Conservation (phyloP, 1,284 basidiomycete genomes). For the Puccinia novopanici region DNA sequence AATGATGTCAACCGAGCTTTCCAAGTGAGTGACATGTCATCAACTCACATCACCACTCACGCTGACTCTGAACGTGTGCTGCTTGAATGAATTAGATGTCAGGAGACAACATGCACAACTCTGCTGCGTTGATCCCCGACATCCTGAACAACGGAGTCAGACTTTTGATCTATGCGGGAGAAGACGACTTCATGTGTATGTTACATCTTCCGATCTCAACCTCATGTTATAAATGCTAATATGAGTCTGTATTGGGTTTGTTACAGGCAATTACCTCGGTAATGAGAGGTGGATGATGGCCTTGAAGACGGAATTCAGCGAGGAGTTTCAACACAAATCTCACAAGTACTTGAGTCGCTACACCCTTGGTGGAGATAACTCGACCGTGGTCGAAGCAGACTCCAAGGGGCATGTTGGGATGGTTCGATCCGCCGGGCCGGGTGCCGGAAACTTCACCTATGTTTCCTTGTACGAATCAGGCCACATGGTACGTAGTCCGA, state of each 20-base stretch:
- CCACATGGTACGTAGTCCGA: constrained; percentile 38
- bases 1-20: constrained; percentile 63
- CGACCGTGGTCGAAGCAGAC: neutral
- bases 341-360: constrained; percentile 39
- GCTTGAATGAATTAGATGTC: constrained; percentile 60
- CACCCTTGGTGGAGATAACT: neutral
- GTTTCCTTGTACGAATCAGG: constrained; percentile 44
- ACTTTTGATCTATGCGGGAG: constrained; percentile 78
- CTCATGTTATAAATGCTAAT: neutral
- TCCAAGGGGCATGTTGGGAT: constrained; percentile 30
- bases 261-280: constrained; percentile 61
- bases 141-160: constrained; percentile 74
- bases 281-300: constrained; percentile 57
- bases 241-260: neutral
- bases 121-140: constrained; percentile 71
- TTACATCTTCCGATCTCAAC: neutral
- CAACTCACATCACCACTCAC: constrained; percentile 54
- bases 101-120: constrained; percentile 78
- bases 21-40: constrained; percentile 52
- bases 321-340: constrained; percentile 64
- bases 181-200: constrained; percentile 70
- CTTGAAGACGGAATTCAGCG: constrained; percentile 65
- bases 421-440: constrained; percentile 42
- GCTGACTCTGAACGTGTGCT: constrained; percentile 63
- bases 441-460: constrained; percentile 49